Evolutionary conservation across 768 basidiomycete genomes (phyloP).

Genomic region (Auriscalpium microsporum): DNA sequence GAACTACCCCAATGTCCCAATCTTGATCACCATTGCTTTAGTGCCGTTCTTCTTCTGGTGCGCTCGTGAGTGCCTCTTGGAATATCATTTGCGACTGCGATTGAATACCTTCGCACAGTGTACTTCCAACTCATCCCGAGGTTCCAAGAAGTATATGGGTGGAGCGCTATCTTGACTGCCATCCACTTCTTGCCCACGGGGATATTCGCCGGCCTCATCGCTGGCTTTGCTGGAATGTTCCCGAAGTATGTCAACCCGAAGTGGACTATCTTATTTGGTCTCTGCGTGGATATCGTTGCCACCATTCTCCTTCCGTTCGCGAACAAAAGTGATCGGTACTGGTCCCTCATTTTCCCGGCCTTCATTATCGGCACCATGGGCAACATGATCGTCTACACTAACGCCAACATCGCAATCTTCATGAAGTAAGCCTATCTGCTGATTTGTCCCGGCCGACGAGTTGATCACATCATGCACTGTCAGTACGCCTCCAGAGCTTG

Average conservation of each 20-base stretch:
- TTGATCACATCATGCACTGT: background rate
- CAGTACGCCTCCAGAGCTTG: background rate
- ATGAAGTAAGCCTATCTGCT: background rate
- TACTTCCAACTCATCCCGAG: background rate
- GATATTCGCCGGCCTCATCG: background rate
- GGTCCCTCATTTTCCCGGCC: background rate
- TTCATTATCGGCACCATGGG: background rate
- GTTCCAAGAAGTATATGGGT: background rate
- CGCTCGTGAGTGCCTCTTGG: background rate
- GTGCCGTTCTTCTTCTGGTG: slow-evolving; percentile 33
- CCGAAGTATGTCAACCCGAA: background rate
- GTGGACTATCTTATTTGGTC: background rate
- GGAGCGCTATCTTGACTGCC: background rate
- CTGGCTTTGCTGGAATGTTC: background rate
- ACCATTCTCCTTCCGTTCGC: background rate
- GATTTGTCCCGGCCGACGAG: background rate
- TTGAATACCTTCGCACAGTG: background rate
- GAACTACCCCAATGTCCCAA: slow-evolving; percentile 30
- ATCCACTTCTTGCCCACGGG: background rate
- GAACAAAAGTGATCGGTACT: background rate
- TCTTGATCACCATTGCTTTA: slow-evolving; percentile 28
- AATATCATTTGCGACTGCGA: background rate
- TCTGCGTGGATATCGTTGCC: background rate
- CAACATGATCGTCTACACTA: background rate
- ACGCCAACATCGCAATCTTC: background rate